These are phyloP conservation scores for Tetracentron sinense DNA, from an alignment of 164 flowering plant species.

Conservation along the genomic window DNA sequence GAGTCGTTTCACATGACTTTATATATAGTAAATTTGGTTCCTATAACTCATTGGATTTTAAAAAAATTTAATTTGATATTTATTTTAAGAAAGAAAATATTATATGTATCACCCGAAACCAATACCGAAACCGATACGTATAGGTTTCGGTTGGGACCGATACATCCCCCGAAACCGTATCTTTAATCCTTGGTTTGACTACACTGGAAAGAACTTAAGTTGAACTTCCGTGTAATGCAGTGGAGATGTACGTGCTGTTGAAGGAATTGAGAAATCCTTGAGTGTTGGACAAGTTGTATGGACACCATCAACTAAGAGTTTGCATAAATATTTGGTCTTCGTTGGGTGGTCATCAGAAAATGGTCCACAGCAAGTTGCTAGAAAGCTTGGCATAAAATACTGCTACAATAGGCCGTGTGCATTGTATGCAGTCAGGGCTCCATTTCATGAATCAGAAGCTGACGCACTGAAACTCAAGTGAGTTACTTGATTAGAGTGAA, in stretches of 20 bases:
- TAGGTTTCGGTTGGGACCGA: constrained; percentile 2
- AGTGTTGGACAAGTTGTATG: constrained; percentile 96
- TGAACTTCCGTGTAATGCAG: constrained; percentile 35
- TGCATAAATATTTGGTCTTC: constrained; percentile 63
- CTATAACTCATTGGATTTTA: too few relatives aligned
- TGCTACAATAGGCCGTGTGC: constrained; percentile 92
- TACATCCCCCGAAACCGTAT: too few relatives aligned
- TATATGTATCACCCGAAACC: too few relatives aligned
- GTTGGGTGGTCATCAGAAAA: constrained; percentile 77
- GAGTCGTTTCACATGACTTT: too few relatives aligned
- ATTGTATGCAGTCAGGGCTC: constrained; percentile 65
- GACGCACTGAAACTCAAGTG: constrained; percentile 36
- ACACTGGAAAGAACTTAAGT: not conserved
- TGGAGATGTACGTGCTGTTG: constrained; percentile 65
- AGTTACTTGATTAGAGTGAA: constrained; percentile 13
- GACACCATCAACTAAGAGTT: constrained; percentile 57
- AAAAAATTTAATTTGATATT: too few relatives aligned
- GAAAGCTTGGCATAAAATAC: constrained; percentile 93
- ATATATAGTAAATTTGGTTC: too few relatives aligned
- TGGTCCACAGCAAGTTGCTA: constrained; percentile 23
- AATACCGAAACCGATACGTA: too few relatives aligned
- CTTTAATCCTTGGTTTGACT: too few relatives aligned
- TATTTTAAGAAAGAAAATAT: too few relatives aligned
- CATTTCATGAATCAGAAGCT: constrained; percentile 32
- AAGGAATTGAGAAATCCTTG: constrained; percentile 61